These are phyloP conservation scores for Daldinia vernicosa DNA, from an alignment of 495 filamentous ascomycete genomes.

Conservation along the genomic window DNA sequence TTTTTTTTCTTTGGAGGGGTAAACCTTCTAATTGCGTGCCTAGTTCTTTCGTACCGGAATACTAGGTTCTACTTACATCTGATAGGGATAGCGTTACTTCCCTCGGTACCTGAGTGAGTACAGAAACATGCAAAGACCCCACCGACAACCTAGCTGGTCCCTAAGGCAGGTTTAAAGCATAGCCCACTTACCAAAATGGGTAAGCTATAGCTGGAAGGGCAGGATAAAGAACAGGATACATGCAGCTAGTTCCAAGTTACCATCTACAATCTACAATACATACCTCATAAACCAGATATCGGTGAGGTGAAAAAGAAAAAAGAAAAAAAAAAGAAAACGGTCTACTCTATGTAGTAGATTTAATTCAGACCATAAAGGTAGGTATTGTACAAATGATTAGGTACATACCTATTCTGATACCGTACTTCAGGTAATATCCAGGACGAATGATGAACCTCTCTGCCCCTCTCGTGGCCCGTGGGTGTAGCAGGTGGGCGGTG, in stretches of 20 bases:
- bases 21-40: constrained; percentile 10
- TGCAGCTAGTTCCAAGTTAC: constrained; percentile 1
- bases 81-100: background rate
- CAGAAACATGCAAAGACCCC: constrained; percentile 23
- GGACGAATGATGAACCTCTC: constrained; percentile 38
- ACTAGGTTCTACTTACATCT: constrained; percentile 9
- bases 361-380: constrained; percentile 15
- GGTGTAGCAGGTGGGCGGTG: constrained; percentile 39
- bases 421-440: constrained; percentile 32
- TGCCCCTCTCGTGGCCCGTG: constrained; percentile 43
- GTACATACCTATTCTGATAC: constrained; percentile 15
- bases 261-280: background rate
- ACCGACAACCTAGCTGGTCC: constrained; percentile 35
- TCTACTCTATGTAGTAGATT: background rate
- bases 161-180: constrained; percentile 34
- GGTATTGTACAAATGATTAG: constrained; percentile 19
- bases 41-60: constrained; percentile 11
- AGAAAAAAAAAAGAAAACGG: background rate
- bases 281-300: background rate
- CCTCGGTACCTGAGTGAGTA: constrained; percentile 14
- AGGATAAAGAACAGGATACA: background rate
- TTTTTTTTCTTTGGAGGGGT: constrained; percentile 32
- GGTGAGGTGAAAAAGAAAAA: background rate
- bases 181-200: constrained; percentile 41
- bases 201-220: constrained; percentile 15